Conservation (phyloP, 441 rosid genomes). For the Croton setiger region DNA sequence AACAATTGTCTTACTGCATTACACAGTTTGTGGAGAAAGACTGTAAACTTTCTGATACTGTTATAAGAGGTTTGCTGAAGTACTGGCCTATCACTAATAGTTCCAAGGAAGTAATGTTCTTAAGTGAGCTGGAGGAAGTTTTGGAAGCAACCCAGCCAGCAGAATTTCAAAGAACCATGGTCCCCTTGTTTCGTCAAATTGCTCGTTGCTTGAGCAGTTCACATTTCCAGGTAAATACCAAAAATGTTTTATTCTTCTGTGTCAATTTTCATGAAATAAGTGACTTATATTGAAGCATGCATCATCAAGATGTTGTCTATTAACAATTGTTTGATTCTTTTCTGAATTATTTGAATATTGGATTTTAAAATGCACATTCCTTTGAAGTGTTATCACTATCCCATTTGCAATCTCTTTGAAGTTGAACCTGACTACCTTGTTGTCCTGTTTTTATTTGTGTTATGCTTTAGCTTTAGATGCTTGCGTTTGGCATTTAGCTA, state of each 20-base stretch:
- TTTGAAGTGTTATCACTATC: background rate
- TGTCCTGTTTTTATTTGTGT: background rate
- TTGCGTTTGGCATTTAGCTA: background rate
- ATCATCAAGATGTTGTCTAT: background rate
- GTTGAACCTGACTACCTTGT: background rate
- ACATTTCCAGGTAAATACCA: constrained; percentile 61
- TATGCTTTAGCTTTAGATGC: background rate
- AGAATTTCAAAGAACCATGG: constrained; percentile 68
- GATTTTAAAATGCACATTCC: background rate
- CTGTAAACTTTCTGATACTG: constrained; percentile 65
- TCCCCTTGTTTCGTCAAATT: constrained; percentile 57
- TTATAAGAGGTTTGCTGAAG: constrained; percentile 58
- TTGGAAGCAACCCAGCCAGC: constrained; percentile 68
- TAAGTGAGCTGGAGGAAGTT: constrained; percentile 66
- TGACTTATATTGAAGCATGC: background rate
- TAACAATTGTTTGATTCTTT: background rate
- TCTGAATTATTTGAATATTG: background rate
- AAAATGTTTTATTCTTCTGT: background rate
- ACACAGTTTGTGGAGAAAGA: constrained; percentile 75
- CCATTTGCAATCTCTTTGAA: background rate
- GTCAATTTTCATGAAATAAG: background rate
- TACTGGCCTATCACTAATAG: constrained; percentile 75
- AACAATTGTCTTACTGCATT: constrained; percentile 65
- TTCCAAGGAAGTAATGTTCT: constrained; percentile 71
- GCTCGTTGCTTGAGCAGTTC: constrained; percentile 67